Base-by-base conservation (phyloP, 305 asterid species). In the Fraxinus albicans region DNA sequence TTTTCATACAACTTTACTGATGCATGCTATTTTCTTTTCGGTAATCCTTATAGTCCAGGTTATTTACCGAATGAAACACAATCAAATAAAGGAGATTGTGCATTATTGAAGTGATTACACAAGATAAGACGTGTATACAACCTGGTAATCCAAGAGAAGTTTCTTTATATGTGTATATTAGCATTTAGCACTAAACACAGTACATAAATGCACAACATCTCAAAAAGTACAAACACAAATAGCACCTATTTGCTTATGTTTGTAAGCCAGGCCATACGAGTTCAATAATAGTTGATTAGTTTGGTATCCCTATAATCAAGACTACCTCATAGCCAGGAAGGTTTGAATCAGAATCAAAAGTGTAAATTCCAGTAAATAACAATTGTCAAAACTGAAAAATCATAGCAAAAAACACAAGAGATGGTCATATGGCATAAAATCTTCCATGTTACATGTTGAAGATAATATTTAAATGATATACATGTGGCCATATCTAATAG, bases 321-420 rank as follows among this genome's bases (percentile, higher is more conserved):
- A 34, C 53, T 9, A 2, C 53, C 17, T 10, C 38, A 27, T 3
- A 4, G 4, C 75, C 33, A 2, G 33, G 73, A 67, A 67, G 74
- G 8, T 67, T 67, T 67, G 74, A 69, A 27, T 69, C 38, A 29
- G 76, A 81, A 40, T 13, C 55, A 35, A n/a, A 81, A 73, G 36
- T n/a, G 21, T 47, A 34, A 13, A 38, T 35, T 36, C 40, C 17
- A 81, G 55, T 75, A 63, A 65, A 76, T 25, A 70, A 77, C 77
- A 67, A 81, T 44, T 53, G 21, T 76, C 36, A 72, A 12, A 25
- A 60, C 23, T 82, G 58, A 81, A 77, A 35, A n/a, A 40, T 13
- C 50, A 84, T 9, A 50, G 78, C 53, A 25, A 67, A 73, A 67
- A 58, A 53, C 60, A 72, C 50, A 76, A 81, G 81, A 47, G 2